Conservation (phyloP, 345 rosid species). For the Psidium guajava region DNA sequence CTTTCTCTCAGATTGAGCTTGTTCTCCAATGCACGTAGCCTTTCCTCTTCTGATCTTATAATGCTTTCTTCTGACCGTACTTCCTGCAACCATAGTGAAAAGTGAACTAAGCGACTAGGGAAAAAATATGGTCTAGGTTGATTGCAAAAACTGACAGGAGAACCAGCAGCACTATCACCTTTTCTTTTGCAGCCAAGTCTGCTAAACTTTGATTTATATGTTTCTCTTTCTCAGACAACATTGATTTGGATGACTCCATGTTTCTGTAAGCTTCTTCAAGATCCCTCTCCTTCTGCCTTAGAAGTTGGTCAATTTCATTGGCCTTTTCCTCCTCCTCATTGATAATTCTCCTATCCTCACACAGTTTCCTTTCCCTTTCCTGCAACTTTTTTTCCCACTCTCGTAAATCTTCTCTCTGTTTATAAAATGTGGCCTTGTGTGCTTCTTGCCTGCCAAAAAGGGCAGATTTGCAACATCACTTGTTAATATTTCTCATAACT, state of each 20-base stretch:
- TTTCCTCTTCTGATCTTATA: slow-evolving; percentile 44
- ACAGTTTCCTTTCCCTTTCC: slow-evolving; percentile 33
- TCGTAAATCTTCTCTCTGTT: slow-evolving; percentile 60
- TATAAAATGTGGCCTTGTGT: slow-evolving; percentile 47
- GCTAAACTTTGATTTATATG: slow-evolving; percentile 27
- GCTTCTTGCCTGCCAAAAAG: slow-evolving; percentile 59
- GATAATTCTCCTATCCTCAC: slow-evolving; percentile 38
- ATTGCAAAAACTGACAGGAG: slow-evolving; percentile 1
- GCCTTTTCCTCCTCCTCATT: slow-evolving; percentile 45
- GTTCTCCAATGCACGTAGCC: slow-evolving; percentile 47
- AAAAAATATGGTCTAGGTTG: too few species aligned
- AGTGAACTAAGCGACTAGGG: not conserved
- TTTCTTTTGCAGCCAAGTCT: slow-evolving; percentile 51
- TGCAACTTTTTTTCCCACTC: slow-evolving; percentile 67
- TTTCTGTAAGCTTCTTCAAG: slow-evolving; percentile 45
- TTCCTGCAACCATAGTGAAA: slow-evolving; percentile 28
- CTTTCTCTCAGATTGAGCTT: slow-evolving; percentile 58
- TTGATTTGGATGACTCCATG: slow-evolving; percentile 29
- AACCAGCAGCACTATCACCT: slow-evolving; percentile 19
- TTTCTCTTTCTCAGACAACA: slow-evolving; percentile 49
- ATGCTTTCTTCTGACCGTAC: slow-evolving; percentile 24
- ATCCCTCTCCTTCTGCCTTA: slow-evolving; percentile 39
- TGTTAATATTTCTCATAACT: not conserved
- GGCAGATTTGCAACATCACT: not conserved
- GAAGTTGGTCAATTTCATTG: slow-evolving; percentile 32